Base-by-base conservation (phyloP, 345 rosid genomes). In the Cardamine resedifolia region DNA sequence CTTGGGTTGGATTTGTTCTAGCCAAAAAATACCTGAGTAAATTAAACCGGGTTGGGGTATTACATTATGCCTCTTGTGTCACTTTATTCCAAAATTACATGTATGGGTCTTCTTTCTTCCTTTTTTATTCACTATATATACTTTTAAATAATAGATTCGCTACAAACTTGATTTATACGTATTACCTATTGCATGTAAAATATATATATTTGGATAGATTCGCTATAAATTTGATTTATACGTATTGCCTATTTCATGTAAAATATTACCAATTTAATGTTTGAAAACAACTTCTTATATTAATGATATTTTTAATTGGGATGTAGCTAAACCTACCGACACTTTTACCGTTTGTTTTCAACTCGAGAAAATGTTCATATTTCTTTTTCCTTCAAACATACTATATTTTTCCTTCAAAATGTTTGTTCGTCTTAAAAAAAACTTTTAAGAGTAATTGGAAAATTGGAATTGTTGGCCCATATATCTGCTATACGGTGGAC, bases 11-110 rank as follows among this genome's bases (percentile, higher is more conserved):
- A n/a, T n/a, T n/a, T n/a, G n/a, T n/a, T n/a, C n/a, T n/a, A n/a
- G n/a, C n/a, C n/a, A n/a, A n/a, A n/a, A n/a, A n/a, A n/a, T n/a
- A n/a, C n/a, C n/a, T n/a, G n/a, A n/a, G n/a, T n/a, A n/a, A n/a
- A n/a, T n/a, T n/a, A n/a, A n/a, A n/a, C n/a, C n/a, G n/a, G n/a
- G n/a, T n/a, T n/a, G n/a, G n/a, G n/a, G n/a, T n/a, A n/a, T n/a
- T n/a, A n/a, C n/a, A n/a, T n/a, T n/a, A 26, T 52, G 62, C 52
- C 57, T 23, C 44, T 66, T 59, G 66, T 28, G 21, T 18, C 58
- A 68, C 79, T 69, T 75, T 75, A 75, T 69, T 76, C 75, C 59
- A 62, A 76, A 62, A 34, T 69, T 76, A 62, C 39, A 61, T 61
- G 45, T 18, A 63, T 45, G 66, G 60, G 65, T 56, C 62, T 69